Evolutionary conservation across 306 rosid species (phyloP).

Genomic region (Cucumis melo): DNA sequence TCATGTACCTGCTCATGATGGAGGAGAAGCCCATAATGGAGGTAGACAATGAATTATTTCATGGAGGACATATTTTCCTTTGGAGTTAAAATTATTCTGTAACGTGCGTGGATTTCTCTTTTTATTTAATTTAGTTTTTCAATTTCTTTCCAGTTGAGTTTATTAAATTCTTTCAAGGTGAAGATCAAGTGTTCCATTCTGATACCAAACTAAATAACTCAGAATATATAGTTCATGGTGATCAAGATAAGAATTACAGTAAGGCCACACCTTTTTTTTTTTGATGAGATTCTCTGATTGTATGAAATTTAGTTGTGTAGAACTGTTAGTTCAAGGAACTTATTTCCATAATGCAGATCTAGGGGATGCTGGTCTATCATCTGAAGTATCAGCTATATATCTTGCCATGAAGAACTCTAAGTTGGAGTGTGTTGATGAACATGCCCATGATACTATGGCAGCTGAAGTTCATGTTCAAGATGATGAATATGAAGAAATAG

Average conservation of each 20-base stretch:
- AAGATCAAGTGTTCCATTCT: slow-evolving; percentile 31
- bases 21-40: slow-evolving; percentile 43
- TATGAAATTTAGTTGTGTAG: not conserved
- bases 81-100: not conserved
- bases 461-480: slow-evolving; percentile 58
- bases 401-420: slow-evolving; percentile 73
- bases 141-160: slow-evolving; percentile 44
- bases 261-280: slow-evolving; percentile 7
- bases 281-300: slow-evolving; percentile 17
- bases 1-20: slow-evolving; percentile 51
- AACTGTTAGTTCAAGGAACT: slow-evolving; percentile 8
- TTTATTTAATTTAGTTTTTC: not conserved
- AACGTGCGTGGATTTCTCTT: not conserved
- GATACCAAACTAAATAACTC: slow-evolving; percentile 23
- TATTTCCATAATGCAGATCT: slow-evolving; percentile 39
- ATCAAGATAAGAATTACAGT: slow-evolving; percentile 20
- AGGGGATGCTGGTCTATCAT: slow-evolving; percentile 45
- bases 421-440: slow-evolving; percentile 90
- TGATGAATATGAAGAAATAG: slow-evolving; percentile 66
- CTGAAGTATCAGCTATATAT: slow-evolving; percentile 74
- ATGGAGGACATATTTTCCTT: not conserved
- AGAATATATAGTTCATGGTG: slow-evolving; percentile 23
- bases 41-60: slow-evolving; percentile 35
- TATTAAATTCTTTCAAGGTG: slow-evolving; percentile 52
- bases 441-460: slow-evolving; percentile 72